Evolutionary conservation across 169 alveolate genomes (phyloP), one percentile per base, ranked within the genome.

Genomic region (Condylostoma magnum): DNA sequence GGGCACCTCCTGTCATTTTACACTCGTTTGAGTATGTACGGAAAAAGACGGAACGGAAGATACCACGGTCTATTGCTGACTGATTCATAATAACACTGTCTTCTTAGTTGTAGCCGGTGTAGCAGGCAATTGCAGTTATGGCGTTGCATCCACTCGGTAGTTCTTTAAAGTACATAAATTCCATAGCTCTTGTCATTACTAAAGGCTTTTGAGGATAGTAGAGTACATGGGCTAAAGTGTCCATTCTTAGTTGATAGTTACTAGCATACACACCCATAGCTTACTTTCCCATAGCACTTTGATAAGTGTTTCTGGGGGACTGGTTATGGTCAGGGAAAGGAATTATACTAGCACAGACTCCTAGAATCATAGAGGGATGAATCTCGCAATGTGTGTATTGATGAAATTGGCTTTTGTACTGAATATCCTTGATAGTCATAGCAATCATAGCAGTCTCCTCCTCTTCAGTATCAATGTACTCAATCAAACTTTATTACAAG

Each of bases 251-350:
- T 80, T 97, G 95, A 88, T 95, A 98, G 83, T 97, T 97, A 18
- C 99, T 93, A n/a, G 98, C 95, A 79, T 98, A 98, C 43, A 98
- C 98, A 2, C 99, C 99, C 97, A 98, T 96, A 18, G 99, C 99
- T 87, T 98, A 99, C 84, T 98, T 98, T 3, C 99, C 99, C 99
- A 98, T 98, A 37, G 99, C 99, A 73, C 99, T 93, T 85, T 98
- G 98, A 80, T 97, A 98, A 0, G 98, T 97, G 83, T 98, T 98
- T 82, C 99, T 93, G 0, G 99, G 99, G 22, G 98, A 94, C 92
- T 98, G 98, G 86, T 98, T 98, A 86, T 98, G 99, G 84, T 98
- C 99, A 8, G 99, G 99, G 81, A 98, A 98, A 15, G 99, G 99
- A 53, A 98, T 98, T 50, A 98, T 97, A 22, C 99, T 94, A 22